Evolutionary conservation across 2,329 filamentous ascomycete genomes (phyloP).

Genomic region (Ilyonectria destructans): DNA sequence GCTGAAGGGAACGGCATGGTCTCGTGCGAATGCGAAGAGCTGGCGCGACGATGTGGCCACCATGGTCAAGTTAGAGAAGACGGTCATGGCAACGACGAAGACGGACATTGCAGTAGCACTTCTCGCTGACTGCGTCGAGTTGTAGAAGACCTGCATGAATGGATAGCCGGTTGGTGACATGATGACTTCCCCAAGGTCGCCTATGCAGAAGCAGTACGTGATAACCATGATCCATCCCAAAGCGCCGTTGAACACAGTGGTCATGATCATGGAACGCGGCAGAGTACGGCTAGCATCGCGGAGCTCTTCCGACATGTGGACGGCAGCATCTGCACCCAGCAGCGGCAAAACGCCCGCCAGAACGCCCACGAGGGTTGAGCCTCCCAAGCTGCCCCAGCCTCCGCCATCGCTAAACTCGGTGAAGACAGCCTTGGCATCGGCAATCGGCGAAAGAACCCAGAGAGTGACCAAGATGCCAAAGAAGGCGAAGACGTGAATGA

Average conservation of each 20-base stretch:
- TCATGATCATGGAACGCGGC: constrained; percentile 40
- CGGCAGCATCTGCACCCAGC: constrained; percentile 43
- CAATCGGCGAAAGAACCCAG: constrained; percentile 41
- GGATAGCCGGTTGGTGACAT: constrained; percentile 39
- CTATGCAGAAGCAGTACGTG: constrained; percentile 43
- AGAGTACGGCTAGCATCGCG: constrained; percentile 42
- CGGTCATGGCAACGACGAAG: constrained; percentile 44
- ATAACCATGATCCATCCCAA: constrained; percentile 48
- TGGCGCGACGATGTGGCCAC: constrained; percentile 44
- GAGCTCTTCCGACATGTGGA: constrained; percentile 45
- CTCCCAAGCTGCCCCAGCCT: constrained; percentile 40
- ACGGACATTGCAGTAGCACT: constrained; percentile 42
- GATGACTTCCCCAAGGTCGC: constrained; percentile 40
- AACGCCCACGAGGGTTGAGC: constrained; percentile 42
- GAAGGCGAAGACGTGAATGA: constrained; percentile 45
- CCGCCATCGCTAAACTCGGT: constrained; percentile 43
- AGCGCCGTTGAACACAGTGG: constrained; percentile 40
- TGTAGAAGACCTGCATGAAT: constrained; percentile 45
- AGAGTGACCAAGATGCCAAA: constrained; percentile 42
- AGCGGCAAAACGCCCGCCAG: constrained; percentile 39
- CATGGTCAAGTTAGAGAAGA: constrained; percentile 44
- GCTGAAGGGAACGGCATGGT: constrained; percentile 44
- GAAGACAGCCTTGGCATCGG: constrained; percentile 39
- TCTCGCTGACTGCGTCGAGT: constrained; percentile 38
- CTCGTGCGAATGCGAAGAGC: constrained; percentile 42